Base-by-base conservation (phyloP, 1,284 basidiomycete genomes). In the Moniliella sp. region DNA sequence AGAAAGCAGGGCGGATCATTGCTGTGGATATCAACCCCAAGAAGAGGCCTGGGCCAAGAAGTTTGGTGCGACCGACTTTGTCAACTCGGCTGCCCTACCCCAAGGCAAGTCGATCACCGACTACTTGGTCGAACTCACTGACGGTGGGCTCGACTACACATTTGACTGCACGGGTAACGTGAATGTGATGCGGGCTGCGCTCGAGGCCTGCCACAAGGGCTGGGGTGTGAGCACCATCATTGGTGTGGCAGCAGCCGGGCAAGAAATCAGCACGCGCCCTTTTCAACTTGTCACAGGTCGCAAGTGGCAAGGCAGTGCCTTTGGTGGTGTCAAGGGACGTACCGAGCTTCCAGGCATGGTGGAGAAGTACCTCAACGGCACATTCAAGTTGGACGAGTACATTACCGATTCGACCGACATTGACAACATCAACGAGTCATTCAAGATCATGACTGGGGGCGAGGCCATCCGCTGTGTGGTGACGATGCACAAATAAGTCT, bases 291-390 rank as follows among this genome's bases (percentile, higher is more conserved):
- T 83, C 18, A 97, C 91, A 32, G 91, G 91, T 37, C 75, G 91
- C 82, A 77, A 75, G 35, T 94, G 91, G 88, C 76, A 84, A 55
- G 91, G 91, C 28, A 70, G 72, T 27, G 91, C 91, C 0, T 99
- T 97, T 50, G 91, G 91, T 44, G 91, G 91, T 42, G 86, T 97
- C 46, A 97, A 94, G 67, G 91, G 88, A 27, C 74, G 88, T 37
- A 83, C 84, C 23, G 86, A 94, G 64, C 38, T 50, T 33, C 51
- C 54, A 3, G 56, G 51, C 15, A 28, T 58, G 16, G 46, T 54
- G 4, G 44, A 59, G 4, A 25, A 25, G 10, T 43, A 43, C 28
- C 34, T 40, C 19, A 36, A 39, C 19, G 41, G 41, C 33, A 44
- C 38, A 31, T 45, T 53, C 29, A 42, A 44, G 25, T 42, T 57